Evolutionary conservation across 257 asterid genomes (phyloP).

Genomic region (Solanum megistacrolobum): DNA sequence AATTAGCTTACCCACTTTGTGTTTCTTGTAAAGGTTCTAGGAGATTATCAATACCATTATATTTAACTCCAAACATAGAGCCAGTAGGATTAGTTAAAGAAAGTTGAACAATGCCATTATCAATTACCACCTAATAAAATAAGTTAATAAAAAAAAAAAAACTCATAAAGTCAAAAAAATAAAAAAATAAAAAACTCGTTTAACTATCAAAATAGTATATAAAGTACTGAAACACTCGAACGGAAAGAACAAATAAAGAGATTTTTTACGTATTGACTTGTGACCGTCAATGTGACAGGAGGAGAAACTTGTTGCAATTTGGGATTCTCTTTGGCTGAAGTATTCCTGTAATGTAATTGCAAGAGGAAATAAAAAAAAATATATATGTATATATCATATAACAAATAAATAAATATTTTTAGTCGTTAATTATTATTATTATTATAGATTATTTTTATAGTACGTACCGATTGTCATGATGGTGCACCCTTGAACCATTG

Average conservation of each 20-base stretch:
- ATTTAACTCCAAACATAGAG: constrained; percentile 2
- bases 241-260: too few species aligned
- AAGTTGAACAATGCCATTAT: constrained; percentile 12
- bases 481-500: not conserved
- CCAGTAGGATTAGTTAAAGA: constrained; percentile 15
- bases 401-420: too few species aligned
- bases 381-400: too few species aligned
- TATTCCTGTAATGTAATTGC: not conserved
- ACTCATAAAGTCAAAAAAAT: not conserved
- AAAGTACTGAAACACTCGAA: too few species aligned
- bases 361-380: not conserved
- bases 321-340: not conserved
- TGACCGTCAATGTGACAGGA: constrained; percentile 21
- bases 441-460: too few species aligned
- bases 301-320: constrained; percentile 1
- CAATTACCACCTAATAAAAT: constrained; percentile 15
- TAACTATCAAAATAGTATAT: not conserved
- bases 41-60: constrained; percentile 8
- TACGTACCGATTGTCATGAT: not conserved
- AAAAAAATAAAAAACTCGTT: not conserved
- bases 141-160: not conserved
- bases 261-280: constrained; percentile 8
- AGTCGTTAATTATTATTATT: too few species aligned
- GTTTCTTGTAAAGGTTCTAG: constrained; percentile 2
- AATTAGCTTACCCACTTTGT: constrained; percentile 10